phyloP scores from a whole-genome alignment of 1,284 basidiomycete genomes.

The Cutaneotrichosporon spelunceum region DNA sequence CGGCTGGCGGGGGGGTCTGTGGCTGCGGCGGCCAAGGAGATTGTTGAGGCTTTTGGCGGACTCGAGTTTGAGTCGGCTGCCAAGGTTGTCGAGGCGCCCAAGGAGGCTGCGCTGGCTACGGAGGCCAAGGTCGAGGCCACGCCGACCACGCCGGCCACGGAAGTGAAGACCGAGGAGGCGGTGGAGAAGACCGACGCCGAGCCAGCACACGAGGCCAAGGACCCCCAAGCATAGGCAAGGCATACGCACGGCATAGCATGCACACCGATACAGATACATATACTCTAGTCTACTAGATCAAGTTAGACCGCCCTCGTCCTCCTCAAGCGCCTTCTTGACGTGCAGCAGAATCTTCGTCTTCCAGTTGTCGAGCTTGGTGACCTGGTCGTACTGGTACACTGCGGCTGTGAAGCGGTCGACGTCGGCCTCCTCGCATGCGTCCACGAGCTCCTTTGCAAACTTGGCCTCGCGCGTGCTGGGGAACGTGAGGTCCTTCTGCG shows the following conservation, averaged over 20 bases:
- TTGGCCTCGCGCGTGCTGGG: constrained; percentile 82
- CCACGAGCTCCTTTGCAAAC: constrained; percentile 71
- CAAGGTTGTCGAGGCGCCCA: not conserved
- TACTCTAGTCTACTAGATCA: constrained; percentile 27
- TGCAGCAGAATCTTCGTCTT: constrained; percentile 84
- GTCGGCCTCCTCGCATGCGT: constrained; percentile 76
- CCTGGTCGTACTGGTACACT: constrained; percentile 79
- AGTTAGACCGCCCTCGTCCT: constrained; percentile 55
- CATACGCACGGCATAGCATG: constrained; percentile 12
- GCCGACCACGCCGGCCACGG: too few species aligned
- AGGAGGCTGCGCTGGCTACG: not conserved
- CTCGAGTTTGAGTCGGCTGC: constrained; percentile 14
- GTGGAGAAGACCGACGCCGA: constrained; percentile 1
- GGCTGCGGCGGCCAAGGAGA: constrained; percentile 27
- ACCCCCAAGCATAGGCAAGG: constrained; percentile 9
- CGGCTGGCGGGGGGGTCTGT: constrained; percentile 22
- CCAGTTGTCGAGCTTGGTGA: constrained; percentile 89
- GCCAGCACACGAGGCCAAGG: constrained; percentile 9
- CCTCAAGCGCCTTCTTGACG: constrained; percentile 76
- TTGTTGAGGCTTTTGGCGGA: constrained; percentile 30
- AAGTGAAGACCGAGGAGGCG: not conserved
- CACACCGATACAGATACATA: constrained; percentile 18
- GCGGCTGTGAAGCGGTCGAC: constrained; percentile 65
- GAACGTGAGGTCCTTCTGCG: constrained; percentile 72
- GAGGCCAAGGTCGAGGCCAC: constrained; percentile 2